phyloP scores from a whole-genome alignment of 1,139 yeast genomes.

The Eremothecium gossypii region DNA sequence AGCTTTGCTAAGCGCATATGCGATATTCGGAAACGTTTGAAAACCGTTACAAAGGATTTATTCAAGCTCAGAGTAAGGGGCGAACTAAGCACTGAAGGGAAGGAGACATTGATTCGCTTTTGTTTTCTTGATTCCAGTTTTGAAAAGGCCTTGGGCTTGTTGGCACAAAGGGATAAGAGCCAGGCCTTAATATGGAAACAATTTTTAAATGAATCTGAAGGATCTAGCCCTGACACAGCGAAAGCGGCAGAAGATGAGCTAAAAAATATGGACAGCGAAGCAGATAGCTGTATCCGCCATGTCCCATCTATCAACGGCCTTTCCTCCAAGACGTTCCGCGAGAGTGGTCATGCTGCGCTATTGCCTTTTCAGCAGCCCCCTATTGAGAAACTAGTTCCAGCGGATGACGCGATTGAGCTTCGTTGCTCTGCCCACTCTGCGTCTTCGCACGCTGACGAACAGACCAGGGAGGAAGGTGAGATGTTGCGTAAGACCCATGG shows the following conservation, averaged over 20 bases:
- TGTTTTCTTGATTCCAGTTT: constrained; percentile 62
- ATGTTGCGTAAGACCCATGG: constrained; percentile 12
- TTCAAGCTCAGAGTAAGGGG: constrained; percentile 46
- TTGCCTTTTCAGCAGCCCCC: constrained; percentile 30
- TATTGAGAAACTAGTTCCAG: constrained; percentile 20
- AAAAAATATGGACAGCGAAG: background rate
- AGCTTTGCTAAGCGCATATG: constrained; percentile 39
- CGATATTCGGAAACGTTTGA: constrained; percentile 39
- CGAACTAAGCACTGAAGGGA: constrained; percentile 54
- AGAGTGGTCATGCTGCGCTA: constrained; percentile 29
- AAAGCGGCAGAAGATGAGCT: background rate
- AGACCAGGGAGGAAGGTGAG: constrained; percentile 15
- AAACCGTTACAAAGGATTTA: constrained; percentile 47
- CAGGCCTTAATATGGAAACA: background rate
- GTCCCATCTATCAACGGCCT: background rate
- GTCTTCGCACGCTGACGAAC: constrained; percentile 8
- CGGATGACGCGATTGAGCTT: constrained; percentile 24
- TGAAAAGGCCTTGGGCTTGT: constrained; percentile 51
- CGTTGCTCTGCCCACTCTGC: constrained; percentile 9
- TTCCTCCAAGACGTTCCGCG: constrained; percentile 21
- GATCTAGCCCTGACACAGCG: background rate
- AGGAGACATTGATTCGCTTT: constrained; percentile 60
- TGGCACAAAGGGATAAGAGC: constrained; percentile 31
- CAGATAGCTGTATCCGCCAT: background rate
- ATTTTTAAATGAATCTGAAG: background rate